Conservation (phyloP, 2,329 filamentous ascomycete species). For the Beauveria asiatica region DNA sequence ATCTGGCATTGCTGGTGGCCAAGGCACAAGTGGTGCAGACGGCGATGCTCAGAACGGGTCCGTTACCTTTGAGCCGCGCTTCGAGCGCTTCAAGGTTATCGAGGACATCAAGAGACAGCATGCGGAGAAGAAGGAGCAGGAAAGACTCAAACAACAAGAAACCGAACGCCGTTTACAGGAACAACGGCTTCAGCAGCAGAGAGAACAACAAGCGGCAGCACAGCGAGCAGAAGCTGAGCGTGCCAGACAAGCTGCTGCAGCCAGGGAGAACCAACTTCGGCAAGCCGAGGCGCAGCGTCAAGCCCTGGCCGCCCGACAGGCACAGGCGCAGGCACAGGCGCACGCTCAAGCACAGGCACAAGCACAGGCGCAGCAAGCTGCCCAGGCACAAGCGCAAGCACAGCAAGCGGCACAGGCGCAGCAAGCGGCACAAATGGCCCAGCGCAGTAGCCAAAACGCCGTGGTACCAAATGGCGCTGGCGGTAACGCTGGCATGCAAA, state of each 20-base stretch:
- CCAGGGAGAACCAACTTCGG: slow-evolving; percentile 27
- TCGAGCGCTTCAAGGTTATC: slow-evolving; percentile 86
- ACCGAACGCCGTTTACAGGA: slow-evolving; percentile 45
- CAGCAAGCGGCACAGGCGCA: background rate
- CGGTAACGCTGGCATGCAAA: slow-evolving; percentile 27
- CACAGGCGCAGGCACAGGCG: slow-evolving; percentile 22
- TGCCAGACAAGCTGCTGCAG: slow-evolving; percentile 27
- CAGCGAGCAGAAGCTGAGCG: slow-evolving; percentile 33
- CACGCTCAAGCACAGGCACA: slow-evolving; percentile 16
- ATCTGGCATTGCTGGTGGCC: slow-evolving; percentile 47
- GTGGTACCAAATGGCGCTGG: slow-evolving; percentile 28
- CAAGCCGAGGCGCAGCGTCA: slow-evolving; percentile 29
- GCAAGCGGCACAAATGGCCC: slow-evolving; percentile 21
- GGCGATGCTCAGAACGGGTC: slow-evolving; percentile 64
- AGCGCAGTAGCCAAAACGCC: slow-evolving; percentile 30
- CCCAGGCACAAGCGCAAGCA: slow-evolving; percentile 12
- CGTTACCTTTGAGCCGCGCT: slow-evolving; percentile 72
- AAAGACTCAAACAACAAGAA: slow-evolving; percentile 60
- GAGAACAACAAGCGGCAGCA: slow-evolving; percentile 36
- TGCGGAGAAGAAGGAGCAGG: slow-evolving; percentile 66
- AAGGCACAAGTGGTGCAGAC: slow-evolving; percentile 51
- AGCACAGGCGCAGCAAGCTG: slow-evolving; percentile 4
- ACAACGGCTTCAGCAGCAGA: slow-evolving; percentile 37
- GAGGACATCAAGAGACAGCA: slow-evolving; percentile 74
- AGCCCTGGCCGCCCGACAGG: slow-evolving; percentile 23